Base-by-base conservation (phyloP, 345 rosid genomes). In the Eucalyptus marginata region DNA sequence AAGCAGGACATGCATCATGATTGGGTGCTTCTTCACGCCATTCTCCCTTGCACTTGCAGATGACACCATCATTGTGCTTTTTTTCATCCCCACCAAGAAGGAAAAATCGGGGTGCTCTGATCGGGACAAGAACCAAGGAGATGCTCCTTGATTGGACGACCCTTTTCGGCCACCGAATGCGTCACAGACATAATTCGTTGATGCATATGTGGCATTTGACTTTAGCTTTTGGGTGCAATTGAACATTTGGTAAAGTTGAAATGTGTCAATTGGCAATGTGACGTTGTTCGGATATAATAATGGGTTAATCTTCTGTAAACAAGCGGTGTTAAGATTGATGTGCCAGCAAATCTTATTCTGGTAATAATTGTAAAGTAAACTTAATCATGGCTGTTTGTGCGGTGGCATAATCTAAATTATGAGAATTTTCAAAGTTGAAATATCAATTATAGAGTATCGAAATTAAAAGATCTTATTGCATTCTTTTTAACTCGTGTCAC, bases 61-160 rank as follows among this genome's bases (percentile, higher is more conserved):
- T 76, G 84, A 76, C 84, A 76, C 84, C 84, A 76, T 76, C 84
- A 76, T 76, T 76, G 13, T 40, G 84, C 84, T 40, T 76, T 71
- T 71, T 36, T 3, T 76, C 84, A 7, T 24, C 1, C 47, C 27
- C 27, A 8, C 47, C 84, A 2, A 76, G 84, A 40, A 40, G 47
- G 24, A 24, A 40, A 24, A 40, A 76, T 76, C 84, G 47, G 47
- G 14, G 47, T 11, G 13, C 29, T 40, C 84, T 11, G 84, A 76
- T 76, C 13, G 47, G 47, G 84, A 76, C 84, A 40, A 76, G 43
- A 36, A 76, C 83, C 29, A 10, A 76, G 84, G 47, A 40, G 84
- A 11, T 40, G 84, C 84, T 40, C 84, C 84, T 20, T 20, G 43
- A 40, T 76, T 76, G 84, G 84, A 76, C 84, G 47, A 22, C 84